Evolutionary conservation across 2,329 filamentous ascomycete genomes (phyloP).

Genomic region (Dactylella cylindrospora): DNA sequence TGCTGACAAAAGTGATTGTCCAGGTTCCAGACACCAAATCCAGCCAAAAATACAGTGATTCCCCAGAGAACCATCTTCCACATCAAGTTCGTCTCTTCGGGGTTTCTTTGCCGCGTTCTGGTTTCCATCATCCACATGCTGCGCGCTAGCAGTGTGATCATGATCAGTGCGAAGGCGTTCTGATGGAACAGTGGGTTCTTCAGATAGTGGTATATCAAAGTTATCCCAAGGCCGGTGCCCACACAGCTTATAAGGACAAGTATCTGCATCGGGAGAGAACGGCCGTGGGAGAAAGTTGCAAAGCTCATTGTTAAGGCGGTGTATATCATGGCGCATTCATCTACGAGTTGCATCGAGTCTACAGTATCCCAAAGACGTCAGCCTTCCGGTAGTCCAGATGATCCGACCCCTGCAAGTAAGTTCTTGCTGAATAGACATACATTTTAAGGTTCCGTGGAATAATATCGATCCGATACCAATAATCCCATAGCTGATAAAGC

Average conservation of each 20-base stretch:
- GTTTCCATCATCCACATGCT: slow-evolving; percentile 78
- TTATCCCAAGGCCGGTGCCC: slow-evolving; percentile 67
- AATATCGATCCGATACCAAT: slow-evolving; percentile 61
- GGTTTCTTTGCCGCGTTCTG: slow-evolving; percentile 56
- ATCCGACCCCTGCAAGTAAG: not conserved
- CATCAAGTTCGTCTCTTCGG: slow-evolving; percentile 65
- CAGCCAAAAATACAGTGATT: slow-evolving; percentile 69
- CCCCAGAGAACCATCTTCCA: slow-evolving; percentile 73
- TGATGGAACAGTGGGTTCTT: slow-evolving; percentile 84
- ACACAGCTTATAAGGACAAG: slow-evolving; percentile 59
- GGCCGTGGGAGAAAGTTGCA: slow-evolving; percentile 73
- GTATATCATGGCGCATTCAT: slow-evolving; percentile 64
- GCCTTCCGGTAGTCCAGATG: slow-evolving; percentile 4
- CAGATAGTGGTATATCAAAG: slow-evolving; percentile 75
- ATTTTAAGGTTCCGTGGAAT: slow-evolving; percentile 62
- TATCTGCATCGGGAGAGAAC: slow-evolving; percentile 56
- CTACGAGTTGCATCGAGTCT: slow-evolving; percentile 64
- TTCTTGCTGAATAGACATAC: slow-evolving; percentile 51
- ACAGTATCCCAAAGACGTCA: slow-evolving; percentile 21
- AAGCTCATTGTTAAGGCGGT: slow-evolving; percentile 61
- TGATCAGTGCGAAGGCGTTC: slow-evolving; percentile 72
- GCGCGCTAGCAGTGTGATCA: slow-evolving; percentile 68
- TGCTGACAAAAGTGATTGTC: slow-evolving; percentile 74
- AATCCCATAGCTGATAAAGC: slow-evolving; percentile 57
- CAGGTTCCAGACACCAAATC: slow-evolving; percentile 75